Conservation (phyloP, 108 stramenopile species). For the Cyclotella atomus region DNA sequence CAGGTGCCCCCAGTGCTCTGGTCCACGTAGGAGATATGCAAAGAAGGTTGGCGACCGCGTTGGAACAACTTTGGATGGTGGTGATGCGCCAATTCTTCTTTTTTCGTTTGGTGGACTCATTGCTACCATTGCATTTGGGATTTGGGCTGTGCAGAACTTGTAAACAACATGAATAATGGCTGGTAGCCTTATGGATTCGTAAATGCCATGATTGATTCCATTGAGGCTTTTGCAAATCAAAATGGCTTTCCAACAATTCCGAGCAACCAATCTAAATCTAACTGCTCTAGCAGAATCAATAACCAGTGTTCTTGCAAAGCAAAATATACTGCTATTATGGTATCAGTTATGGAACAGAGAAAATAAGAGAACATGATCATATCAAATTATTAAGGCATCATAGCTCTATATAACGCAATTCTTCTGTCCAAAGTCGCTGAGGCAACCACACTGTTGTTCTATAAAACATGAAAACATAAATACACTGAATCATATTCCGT, state of each 20-base stretch:
- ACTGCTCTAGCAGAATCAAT: too few species aligned
- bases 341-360: too few species aligned
- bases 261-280: too few species aligned
- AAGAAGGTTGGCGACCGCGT: constrained; percentile 97
- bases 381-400: neutral
- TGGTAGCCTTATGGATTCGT: too few species aligned
- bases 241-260: too few species aligned
- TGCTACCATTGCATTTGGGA: constrained; percentile 87
- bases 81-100: constrained; percentile 94
- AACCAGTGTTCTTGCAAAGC: too few species aligned
- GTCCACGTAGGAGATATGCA: constrained; percentile 96
- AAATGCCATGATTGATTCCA: too few species aligned
- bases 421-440: neutral
- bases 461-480: neutral
- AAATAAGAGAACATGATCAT: neutral
- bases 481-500: constrained; percentile 26
- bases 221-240: too few species aligned
- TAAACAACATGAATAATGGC: too few species aligned
- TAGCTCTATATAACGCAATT: neutral
- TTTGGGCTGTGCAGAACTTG: constrained; percentile 91
- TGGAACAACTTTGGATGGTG: constrained; percentile 95
- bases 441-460: neutral
- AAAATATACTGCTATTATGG: too few species aligned
- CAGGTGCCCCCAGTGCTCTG: constrained; percentile 97
- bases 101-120: constrained; percentile 93